Evolutionary conservation across 345 rosid genomes (phyloP), one percentile per base, ranked within the genome.

Genomic region (Eutrema heterophyllum): DNA sequence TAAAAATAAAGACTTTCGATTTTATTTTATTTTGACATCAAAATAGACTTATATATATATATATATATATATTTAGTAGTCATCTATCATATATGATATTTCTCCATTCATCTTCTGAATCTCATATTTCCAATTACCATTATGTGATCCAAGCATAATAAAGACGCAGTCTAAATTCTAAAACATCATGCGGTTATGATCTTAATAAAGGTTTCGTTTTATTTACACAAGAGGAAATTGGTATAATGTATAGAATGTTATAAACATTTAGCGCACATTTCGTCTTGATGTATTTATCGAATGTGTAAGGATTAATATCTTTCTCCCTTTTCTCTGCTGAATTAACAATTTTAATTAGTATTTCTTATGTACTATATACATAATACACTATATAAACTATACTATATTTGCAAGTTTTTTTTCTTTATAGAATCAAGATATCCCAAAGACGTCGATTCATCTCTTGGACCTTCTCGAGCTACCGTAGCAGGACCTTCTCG

Each of bases 381-480:
- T 51, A 21, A 6, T 32, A 51, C 63, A 52, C 48, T 64, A 5
- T 15, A 36, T 15, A 45, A 6, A 55, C 45, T 35, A 65, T 21
- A 50, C 35, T 41, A 61, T 30, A 66, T 43, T 7, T 43, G 65
- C 33, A 67, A 68, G 14, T 78, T 21, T 21, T 21, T 21, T 21
- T 21, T 72, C 41, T 78, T 78, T 43, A 61, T 6, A 61, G 74
- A 67, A 72, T 45, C 69, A 62, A 66, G 60, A 55, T 53, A 18
- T 41, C 5, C 66, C 1, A 35, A 60, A 27, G 73, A 21, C 44
- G 40, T 35, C 6, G 70, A 54, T 9, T 44, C 46, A 11, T 80
- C 85, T 39, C 88, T 68, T 8, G 95, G 93, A 57, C 85, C 82
- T 81, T 94, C 97, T 39, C 96, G 85, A 1, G 85, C 29, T 16